These are phyloP conservation scores for Cyclotella choctawhatcheeana DNA, from an alignment of 108 stramenopile genomes.

Conservation along the genomic window DNA sequence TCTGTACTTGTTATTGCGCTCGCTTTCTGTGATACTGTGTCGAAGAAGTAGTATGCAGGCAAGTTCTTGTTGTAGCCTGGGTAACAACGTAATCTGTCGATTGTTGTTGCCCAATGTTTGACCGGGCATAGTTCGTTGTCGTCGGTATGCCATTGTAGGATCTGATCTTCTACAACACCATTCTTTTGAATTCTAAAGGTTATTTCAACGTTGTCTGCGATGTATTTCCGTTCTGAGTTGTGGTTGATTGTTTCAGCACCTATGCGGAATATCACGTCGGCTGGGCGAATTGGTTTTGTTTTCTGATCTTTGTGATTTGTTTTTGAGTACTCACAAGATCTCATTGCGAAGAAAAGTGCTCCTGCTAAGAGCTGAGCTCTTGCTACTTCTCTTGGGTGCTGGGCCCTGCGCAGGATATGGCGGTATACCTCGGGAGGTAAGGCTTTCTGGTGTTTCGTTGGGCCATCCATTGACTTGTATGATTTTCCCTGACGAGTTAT, in stretches of 20 bases:
- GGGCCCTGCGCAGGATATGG: background rate
- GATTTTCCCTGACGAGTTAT: background rate
- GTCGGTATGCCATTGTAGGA: slow-evolving; percentile 2
- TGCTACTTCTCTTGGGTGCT: slow-evolving; percentile 6
- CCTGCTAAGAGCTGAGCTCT: slow-evolving; percentile 1
- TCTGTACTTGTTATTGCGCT: background rate
- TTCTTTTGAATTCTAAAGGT: slow-evolving; percentile 17
- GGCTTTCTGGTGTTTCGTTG: slow-evolving; percentile 20
- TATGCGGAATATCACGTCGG: slow-evolving; percentile 10
- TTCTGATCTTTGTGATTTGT: background rate
- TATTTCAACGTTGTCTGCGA: slow-evolving; percentile 2
- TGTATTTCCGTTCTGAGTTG: background rate
- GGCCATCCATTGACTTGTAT: background rate
- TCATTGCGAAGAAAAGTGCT: slow-evolving; percentile 23
- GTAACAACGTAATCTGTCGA: background rate
- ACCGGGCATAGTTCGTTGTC: slow-evolving; percentile 5
- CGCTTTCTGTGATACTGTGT: background rate
- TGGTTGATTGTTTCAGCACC: slow-evolving; percentile 5
- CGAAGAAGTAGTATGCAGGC: slow-evolving; percentile 7
- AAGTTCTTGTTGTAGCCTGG: slow-evolving; percentile 6
- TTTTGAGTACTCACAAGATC: slow-evolving; percentile 28
- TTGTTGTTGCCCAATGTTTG: slow-evolving; percentile 2
- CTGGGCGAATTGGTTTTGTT: slow-evolving; percentile 7
- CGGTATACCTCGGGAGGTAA: slow-evolving; percentile 26
- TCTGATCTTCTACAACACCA: background rate